These are phyloP conservation scores for Mycena vulgaris DNA, from an alignment of 768 basidiomycete species.

Conservation along the genomic window DNA sequence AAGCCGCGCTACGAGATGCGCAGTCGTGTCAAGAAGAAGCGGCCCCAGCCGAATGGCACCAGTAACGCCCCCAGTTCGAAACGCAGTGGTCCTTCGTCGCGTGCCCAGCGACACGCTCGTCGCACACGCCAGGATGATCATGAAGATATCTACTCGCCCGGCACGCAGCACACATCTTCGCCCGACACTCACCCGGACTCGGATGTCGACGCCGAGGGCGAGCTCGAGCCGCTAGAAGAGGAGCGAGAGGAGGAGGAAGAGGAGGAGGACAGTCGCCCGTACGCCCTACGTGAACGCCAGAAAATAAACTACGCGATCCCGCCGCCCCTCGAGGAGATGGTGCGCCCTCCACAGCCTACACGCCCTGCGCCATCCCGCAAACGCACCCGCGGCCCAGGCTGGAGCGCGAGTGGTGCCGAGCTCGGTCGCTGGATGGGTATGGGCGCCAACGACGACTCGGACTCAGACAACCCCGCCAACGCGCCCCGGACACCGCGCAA, in stretches of 20 bases:
- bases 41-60: conserved; percentile 27
- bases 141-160: conserved; percentile 70
- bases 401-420: conserved; percentile 87
- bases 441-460: conserved; percentile 79
- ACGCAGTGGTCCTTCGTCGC: conserved; percentile 30
- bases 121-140: conserved; percentile 60
- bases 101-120: conserved; percentile 57
- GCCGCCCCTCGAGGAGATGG: conserved; percentile 83
- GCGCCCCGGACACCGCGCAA: conserved; percentile 72
- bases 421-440: conserved; percentile 85
- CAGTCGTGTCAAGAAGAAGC: conserved; percentile 52
- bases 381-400: conserved; percentile 70
- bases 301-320: conserved; percentile 88
- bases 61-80: conserved; percentile 33
- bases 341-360: conserved; percentile 56
- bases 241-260: conserved; percentile 60
- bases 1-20: conserved; percentile 59
- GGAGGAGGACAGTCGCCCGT: conserved; percentile 66
- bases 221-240: conserved; percentile 52
- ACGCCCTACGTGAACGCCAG: conserved; percentile 75
- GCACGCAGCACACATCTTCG: conserved; percentile 62
- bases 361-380: conserved; percentile 38
- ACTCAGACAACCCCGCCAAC: conserved; percentile 68
- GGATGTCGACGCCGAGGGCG: conserved; percentile 51
- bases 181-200: conserved; percentile 57